Evolutionary conservation across 2,329 filamentous ascomycete species (phyloP), one percentile per base, ranked within the genome.

Genomic region (Fusarium succisae): DNA sequence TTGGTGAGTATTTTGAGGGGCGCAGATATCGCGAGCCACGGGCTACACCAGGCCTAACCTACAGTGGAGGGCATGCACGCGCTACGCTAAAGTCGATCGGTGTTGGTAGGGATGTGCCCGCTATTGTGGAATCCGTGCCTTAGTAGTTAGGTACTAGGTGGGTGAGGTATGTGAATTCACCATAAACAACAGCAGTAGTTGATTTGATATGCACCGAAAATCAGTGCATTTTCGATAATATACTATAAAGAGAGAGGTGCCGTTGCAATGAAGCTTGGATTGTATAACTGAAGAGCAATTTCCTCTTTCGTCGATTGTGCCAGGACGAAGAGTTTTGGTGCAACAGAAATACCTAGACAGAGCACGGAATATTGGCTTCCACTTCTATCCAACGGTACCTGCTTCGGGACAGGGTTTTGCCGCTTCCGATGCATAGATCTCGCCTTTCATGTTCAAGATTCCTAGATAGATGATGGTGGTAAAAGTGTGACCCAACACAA

Each of bases 331-430:
- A 69, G 63, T 58, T 71, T 73, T 75, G 69, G 64, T 70, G 64
- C 64, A 72, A 62, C 56, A 22, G 55, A 24, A 12, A 43, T 47
- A 59, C 28, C 28, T 30, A 30, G 30, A 22, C 39, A n/a, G 39
- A 41, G 20, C 14, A 22, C 13, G 12, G 39, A 43, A 61, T 65
- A 56, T 43, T 35, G 60, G 39, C 50, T 41, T 30, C 51, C 65
- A 66, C 44, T 39, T 58, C 28, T 26, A 35, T 58, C 58, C 50
- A 38, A 22, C 39, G 53, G 74, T 67, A 74, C 55, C 45, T 65
- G 50, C 43, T 37, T 72, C 78, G 77, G 78, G 53, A 35, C 53
- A 64, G 53, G 55, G 77, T 79, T 79, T 75, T 62, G 60, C 78
- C 78, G 78, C 41, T 54, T 65, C 76, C 76, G 75, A 50, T 39